Percentiles rank a stretch among this genome's conserved stretches.
These are phyloP conservation scores for Eucalyptus polybractea DNA, from an alignment of 345 rosid species.

Conservation along the genomic window DNA sequence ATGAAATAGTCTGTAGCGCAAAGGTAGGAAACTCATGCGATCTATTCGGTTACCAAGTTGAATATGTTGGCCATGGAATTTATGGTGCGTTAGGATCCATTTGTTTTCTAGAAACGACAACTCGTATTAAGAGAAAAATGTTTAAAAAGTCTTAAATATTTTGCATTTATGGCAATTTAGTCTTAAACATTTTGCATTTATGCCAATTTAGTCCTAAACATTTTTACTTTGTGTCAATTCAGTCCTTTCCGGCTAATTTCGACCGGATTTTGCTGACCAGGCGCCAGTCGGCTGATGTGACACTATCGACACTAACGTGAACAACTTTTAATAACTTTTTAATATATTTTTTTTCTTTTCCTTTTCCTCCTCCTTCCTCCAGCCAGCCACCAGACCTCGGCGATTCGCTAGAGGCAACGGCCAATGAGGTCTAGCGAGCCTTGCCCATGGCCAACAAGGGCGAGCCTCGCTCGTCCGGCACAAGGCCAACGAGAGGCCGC, in stretches of 20 bases:
- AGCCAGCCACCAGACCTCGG: fast-evolving
- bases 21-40: neutral
- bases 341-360: too few species aligned
- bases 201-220: too few species aligned
- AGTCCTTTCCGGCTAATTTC: fast-evolving
- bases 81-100: neutral
- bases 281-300: fast-evolving
- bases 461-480: fast-evolving
- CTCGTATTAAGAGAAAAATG: too few species aligned
- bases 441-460: too few species aligned
- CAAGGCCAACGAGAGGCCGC: too few species aligned
- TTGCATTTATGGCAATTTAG: too few species aligned
- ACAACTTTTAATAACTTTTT: too few species aligned
- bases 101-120: neutral
- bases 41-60: neutral
- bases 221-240: too few species aligned
- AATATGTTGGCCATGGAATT: neutral
- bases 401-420: fast-evolving
- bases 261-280: fast-evolving
- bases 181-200: fast-evolving
- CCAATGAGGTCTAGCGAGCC: fast-evolving
- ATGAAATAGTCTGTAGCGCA: neutral
- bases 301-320: fast-evolving
- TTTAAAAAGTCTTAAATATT: too few species aligned
- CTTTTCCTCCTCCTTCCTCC: too few species aligned